Percentiles rank a stretch among this genome's conserved stretches.
phyloP scores from a whole-genome alignment of 352 stramenopile genomes.

The Phytopythium chamaehyphon region DNA sequence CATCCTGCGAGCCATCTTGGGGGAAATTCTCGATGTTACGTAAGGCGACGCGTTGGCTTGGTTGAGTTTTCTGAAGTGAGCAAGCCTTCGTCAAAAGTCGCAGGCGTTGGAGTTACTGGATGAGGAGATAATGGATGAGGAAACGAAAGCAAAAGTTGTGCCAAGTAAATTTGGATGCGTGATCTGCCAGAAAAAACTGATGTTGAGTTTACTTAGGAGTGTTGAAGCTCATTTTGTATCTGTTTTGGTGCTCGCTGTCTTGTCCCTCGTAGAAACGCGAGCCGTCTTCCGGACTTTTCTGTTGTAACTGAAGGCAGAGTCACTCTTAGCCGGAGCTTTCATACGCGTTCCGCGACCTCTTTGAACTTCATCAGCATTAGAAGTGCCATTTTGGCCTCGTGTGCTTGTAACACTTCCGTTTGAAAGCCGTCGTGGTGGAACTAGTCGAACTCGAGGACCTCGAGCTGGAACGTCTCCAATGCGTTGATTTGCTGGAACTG shows the following conservation, averaged over 20 bases:
- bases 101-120: slow-evolving; percentile 1
- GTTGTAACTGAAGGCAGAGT: too few relatives aligned
- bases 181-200: slow-evolving; percentile 8
- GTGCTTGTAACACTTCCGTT: background rate
- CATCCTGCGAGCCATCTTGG: slow-evolving; percentile 19
- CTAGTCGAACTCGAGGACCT: slow-evolving; percentile 1
- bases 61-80: too few relatives aligned
- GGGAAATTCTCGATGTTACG: background rate
- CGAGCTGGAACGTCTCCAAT: background rate
- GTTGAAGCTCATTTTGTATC: too few relatives aligned
- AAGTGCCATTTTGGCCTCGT: too few relatives aligned
- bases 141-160: slow-evolving; percentile 1
- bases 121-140: background rate
- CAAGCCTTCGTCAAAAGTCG: too few relatives aligned
- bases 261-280: too few relatives aligned
- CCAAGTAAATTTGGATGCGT: background rate
- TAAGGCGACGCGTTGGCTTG: too few relatives aligned
- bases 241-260: too few relatives aligned
- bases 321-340: too few relatives aligned
- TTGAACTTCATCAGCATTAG: too few relatives aligned
- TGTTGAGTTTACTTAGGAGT: background rate
- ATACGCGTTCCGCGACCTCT: too few relatives aligned
- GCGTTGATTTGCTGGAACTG: background rate
- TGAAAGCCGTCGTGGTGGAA: background rate
- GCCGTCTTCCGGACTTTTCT: too few relatives aligned